A percentile compares a stretch with the other conserved stretches of the same genome.
phyloP scores from a whole-genome alignment of 2,329 filamentous ascomycete genomes.

The Trichoderma brevicompactum region DNA sequence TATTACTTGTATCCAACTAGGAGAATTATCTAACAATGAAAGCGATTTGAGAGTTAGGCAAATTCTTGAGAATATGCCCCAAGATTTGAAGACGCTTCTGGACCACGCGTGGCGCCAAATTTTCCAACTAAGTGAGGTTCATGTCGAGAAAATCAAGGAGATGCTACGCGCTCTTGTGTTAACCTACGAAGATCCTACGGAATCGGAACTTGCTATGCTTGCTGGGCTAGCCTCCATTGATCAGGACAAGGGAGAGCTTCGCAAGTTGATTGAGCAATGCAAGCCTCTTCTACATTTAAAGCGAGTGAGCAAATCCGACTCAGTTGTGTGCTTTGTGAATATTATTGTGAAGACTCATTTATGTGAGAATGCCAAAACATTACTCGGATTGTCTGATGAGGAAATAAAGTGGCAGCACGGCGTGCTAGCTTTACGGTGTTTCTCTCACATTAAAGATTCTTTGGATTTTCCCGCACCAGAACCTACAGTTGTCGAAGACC shows the following conservation, averaged over 20 bases:
- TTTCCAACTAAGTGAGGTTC: conserved; percentile 40
- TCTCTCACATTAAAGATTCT: conserved; percentile 44
- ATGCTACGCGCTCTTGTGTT: conserved; percentile 48
- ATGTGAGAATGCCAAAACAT: conserved; percentile 41
- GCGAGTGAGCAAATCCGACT: conserved; percentile 8
- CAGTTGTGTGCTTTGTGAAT: conserved; percentile 34
- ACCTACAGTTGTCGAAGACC: background rate
- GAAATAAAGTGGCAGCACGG: conserved; percentile 50
- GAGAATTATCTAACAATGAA: conserved; percentile 44
- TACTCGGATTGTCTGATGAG: conserved; percentile 44
- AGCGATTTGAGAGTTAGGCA: conserved; percentile 47
- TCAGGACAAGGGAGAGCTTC: conserved; percentile 42
- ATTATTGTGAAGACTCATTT: conserved; percentile 46
- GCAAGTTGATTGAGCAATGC: conserved; percentile 44
- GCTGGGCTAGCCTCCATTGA: conserved; percentile 42
- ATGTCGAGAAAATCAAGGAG: conserved; percentile 48
- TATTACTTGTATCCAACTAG: conserved; percentile 48
- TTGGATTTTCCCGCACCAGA: conserved; percentile 38
- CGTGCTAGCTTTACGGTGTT: conserved; percentile 45
- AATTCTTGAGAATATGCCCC: conserved; percentile 46
- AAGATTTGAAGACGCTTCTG: conserved; percentile 45
- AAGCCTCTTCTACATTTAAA: conserved; percentile 42
- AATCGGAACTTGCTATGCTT: conserved; percentile 45
- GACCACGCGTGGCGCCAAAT: conserved; percentile 46
- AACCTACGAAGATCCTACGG: conserved; percentile 48